Evolutionary conservation across 1,284 basidiomycete genomes (phyloP).

Genomic region (Rhodotorula sp.): DNA sequence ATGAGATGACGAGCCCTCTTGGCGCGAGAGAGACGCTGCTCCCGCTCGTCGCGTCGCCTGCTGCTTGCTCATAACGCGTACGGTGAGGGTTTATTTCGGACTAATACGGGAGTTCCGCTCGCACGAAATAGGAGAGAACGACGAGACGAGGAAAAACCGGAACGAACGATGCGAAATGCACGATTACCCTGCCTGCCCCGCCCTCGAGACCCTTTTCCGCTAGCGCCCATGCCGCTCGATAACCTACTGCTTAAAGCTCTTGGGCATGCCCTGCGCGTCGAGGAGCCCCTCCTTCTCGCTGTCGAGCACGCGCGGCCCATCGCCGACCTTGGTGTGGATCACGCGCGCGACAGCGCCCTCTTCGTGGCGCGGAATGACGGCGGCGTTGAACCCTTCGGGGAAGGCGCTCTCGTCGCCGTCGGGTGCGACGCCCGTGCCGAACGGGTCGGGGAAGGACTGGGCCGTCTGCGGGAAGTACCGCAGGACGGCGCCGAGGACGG

Average conservation of each 20-base stretch:
- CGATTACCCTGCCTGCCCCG: not conserved
- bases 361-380: constrained; percentile 69
- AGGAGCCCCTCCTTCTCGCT: constrained; percentile 53
- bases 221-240: not conserved
- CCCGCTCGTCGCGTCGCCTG: no score
- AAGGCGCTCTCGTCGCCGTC: constrained; percentile 51
- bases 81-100: no score
- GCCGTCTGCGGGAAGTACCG: constrained; percentile 76
- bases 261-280: constrained; percentile 53
- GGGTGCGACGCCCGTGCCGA: constrained; percentile 58
- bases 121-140: no score
- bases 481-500: constrained; percentile 73
- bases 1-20: no score
- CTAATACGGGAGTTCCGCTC: no score
- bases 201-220: not conserved
- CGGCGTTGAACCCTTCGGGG: constrained; percentile 72
- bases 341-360: constrained; percentile 78
- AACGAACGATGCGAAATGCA: no score
- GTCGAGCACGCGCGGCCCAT: constrained; percentile 68
- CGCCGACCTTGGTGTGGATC: constrained; percentile 88
- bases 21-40: no score
- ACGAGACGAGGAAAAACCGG: no score
- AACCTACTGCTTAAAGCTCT: constrained; percentile 39
- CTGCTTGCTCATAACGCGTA: no score
- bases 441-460: constrained; percentile 72